Percentiles rank a stretch among this genome's conserved stretches.
Conservation (phyloP, 805 yeast genomes). For the Cyberlindnera galapagoensis region DNA sequence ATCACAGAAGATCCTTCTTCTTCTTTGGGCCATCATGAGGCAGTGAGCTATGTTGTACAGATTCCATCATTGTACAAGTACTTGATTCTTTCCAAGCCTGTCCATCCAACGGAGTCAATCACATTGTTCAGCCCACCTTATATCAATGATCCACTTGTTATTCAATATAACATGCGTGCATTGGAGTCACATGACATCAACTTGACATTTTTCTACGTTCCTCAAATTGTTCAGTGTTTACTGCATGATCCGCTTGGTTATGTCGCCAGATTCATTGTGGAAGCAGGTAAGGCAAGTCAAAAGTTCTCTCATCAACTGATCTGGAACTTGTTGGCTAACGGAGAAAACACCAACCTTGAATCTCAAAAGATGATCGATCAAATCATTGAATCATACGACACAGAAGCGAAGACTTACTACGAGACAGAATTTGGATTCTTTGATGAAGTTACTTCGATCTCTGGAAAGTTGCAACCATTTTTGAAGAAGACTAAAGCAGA, state of each 20-base stretch:
- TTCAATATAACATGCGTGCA: slow-evolving; percentile 88
- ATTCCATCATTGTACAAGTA: slow-evolving; percentile 13
- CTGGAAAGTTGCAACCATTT: slow-evolving; percentile 92
- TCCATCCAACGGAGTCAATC: slow-evolving; percentile 80
- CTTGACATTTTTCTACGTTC: slow-evolving; percentile 91
- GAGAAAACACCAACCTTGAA: slow-evolving; percentile 85
- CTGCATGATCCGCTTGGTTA: slow-evolving; percentile 80
- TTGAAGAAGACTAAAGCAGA: slow-evolving; percentile 94
- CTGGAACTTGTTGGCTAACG: slow-evolving; percentile 96
- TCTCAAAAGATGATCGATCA: slow-evolving; percentile 60
- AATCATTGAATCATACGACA: slow-evolving; percentile 58
- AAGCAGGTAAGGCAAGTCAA: slow-evolving; percentile 86
- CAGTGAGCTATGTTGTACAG: slow-evolving; percentile 46
- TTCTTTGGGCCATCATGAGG: slow-evolving; percentile 50
- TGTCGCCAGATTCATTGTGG: slow-evolving; percentile 81
- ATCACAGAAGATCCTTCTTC: slow-evolving; percentile 52
- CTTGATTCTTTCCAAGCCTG: slow-evolving; percentile 35
- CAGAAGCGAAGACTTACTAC: slow-evolving; percentile 60
- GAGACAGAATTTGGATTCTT: slow-evolving; percentile 84
- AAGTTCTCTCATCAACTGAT: slow-evolving; percentile 95
- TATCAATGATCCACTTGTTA: slow-evolving; percentile 52
- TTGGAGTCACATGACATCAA: slow-evolving; percentile 83
- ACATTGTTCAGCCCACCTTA: slow-evolving; percentile 74
- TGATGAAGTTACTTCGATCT: slow-evolving; percentile 84
- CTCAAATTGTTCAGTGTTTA: slow-evolving; percentile 91